phyloP scores from a whole-genome alignment of 192 early-diverging fungal genomes.

The Umbelopsis sp. region DNA sequence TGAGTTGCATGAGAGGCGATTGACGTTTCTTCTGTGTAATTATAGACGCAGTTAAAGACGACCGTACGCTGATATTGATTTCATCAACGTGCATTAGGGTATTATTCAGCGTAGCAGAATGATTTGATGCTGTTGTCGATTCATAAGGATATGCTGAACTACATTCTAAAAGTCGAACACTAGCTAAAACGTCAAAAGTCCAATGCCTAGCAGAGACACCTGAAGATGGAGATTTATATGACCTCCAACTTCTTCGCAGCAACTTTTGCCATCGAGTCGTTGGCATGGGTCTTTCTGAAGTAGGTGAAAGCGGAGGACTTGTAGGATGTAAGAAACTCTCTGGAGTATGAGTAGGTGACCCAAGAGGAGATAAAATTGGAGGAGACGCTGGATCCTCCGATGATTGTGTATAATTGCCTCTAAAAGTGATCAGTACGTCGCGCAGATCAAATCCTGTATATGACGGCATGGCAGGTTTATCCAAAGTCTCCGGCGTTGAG shows the following conservation, averaged over 20 bases:
- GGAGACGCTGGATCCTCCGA: not conserved
- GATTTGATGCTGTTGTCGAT: too few species aligned
- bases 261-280: constrained; percentile 9
- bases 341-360: not conserved
- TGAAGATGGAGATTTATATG: not conserved
- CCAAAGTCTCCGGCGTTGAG: too few species aligned
- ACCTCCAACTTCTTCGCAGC: constrained; percentile 2
- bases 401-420: constrained; percentile 1
- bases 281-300: not conserved
- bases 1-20: not conserved
- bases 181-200: not conserved
- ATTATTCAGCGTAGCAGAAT: not conserved
- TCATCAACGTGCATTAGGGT: not conserved
- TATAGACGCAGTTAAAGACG: not conserved
- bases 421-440: not conserved
- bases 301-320: not conserved
- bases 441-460: not conserved
- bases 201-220: not conserved
- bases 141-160: not conserved
- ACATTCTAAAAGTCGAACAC: not conserved
- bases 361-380: not conserved
- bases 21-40: not conserved
- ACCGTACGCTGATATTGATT: not conserved
- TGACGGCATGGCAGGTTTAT: not conserved
- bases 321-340: not conserved